phyloP scores from a whole-genome alignment of 1,284 basidiomycete genomes.

The Ganoderma boninense region DNA sequence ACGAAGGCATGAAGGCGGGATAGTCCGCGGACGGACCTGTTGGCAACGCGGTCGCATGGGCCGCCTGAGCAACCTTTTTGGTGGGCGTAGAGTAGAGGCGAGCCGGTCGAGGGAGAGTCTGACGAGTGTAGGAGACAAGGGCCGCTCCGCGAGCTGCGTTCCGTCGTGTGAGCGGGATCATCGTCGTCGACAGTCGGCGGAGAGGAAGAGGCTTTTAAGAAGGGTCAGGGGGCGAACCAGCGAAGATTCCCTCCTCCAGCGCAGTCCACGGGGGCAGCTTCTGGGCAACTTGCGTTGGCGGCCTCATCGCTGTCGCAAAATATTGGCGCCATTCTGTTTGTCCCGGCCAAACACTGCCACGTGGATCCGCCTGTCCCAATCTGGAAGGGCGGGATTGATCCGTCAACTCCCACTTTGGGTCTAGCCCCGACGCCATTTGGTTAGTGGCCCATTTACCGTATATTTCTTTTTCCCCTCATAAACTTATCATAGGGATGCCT shows the following conservation, averaged over 20 bases:
- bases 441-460: too few species aligned
- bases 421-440: too few species aligned
- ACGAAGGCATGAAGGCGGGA: constrained; percentile 49
- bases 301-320: constrained; percentile 6
- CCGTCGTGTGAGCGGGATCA: constrained; percentile 47
- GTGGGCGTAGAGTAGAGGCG: constrained; percentile 71
- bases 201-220: neutral
- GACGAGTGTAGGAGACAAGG: constrained; percentile 70
- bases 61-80: constrained; percentile 60
- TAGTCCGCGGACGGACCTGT: constrained; percentile 44
- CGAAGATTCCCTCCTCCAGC: constrained; percentile 13
- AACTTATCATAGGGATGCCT: too few species aligned
- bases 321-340: constrained; percentile 10
- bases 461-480: too few species aligned
- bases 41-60: constrained; percentile 51
- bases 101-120: constrained; percentile 71
- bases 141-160: constrained; percentile 54
- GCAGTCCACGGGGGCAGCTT: neutral
- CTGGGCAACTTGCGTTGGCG: too few species aligned
- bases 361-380: neutral
- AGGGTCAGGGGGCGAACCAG: constrained; percentile 21
- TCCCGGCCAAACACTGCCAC: neutral
- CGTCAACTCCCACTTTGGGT: neutral
- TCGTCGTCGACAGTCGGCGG: constrained; percentile 21
- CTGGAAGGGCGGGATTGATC: neutral